Conservation (phyloP, 345 rosid genomes). For the Eucalyptus microcorys region DNA sequence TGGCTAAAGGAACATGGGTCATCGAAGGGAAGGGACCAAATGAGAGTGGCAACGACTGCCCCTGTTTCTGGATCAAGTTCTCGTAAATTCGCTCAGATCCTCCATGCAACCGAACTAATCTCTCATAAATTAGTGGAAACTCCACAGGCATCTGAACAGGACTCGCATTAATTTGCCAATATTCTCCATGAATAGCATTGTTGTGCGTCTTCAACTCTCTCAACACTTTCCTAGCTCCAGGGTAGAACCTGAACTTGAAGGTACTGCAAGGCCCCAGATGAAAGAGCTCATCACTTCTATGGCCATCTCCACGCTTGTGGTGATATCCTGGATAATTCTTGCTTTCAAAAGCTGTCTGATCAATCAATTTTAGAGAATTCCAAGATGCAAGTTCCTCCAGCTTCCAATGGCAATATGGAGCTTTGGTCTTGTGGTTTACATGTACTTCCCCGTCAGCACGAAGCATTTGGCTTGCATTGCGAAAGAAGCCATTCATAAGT, state of each 20-base stretch:
- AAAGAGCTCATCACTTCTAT: slow-evolving; percentile 33
- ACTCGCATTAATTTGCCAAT: background rate
- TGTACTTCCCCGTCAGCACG: slow-evolving; percentile 33
- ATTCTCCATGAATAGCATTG: background rate
- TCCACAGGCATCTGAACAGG: background rate
- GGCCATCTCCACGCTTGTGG: slow-evolving; percentile 39
- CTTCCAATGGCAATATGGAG: slow-evolving; percentile 41
- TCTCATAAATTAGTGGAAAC: background rate
- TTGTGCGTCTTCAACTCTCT: background rate
- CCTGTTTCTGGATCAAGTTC: background rate
- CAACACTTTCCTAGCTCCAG: background rate
- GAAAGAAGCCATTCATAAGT: slow-evolving; percentile 28
- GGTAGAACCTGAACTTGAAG: slow-evolving; percentile 23
- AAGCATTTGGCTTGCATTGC: slow-evolving; percentile 14
- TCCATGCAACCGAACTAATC: background rate
- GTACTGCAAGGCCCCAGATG: slow-evolving; percentile 35
- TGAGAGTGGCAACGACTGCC: background rate
- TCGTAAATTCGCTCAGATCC: background rate
- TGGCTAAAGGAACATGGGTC: background rate
- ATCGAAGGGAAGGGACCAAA: background rate
- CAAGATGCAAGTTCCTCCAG: slow-evolving; percentile 30
- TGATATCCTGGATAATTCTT: slow-evolving; percentile 35
- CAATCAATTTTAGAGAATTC: slow-evolving; percentile 10
- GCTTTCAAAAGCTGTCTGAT: slow-evolving; percentile 9
- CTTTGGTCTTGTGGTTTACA: slow-evolving; percentile 39